Evolutionary conservation across 1,284 basidiomycete species (phyloP).

Genomic region (Ceraceosorus guamensis): DNA sequence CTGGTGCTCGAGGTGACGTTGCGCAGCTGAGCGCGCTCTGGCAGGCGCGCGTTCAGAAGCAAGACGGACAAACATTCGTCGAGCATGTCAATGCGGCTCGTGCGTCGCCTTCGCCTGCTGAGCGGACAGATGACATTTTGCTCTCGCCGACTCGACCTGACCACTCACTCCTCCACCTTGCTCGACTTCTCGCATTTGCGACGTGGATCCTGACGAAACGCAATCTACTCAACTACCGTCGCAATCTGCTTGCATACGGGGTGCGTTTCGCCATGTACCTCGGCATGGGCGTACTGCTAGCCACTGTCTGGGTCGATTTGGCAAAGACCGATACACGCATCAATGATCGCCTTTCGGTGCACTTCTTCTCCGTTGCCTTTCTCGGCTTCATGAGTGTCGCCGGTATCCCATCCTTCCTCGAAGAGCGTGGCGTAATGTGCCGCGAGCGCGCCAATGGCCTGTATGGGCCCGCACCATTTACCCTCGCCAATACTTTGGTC

Average conservation of each 20-base stretch:
- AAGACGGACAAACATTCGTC: not conserved
- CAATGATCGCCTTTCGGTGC: conserved; percentile 43
- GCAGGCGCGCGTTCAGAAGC: not conserved
- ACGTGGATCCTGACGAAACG: conserved; percentile 16
- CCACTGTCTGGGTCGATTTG: conserved; percentile 59
- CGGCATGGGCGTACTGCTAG: conserved; percentile 49
- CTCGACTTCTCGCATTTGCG: not conserved
- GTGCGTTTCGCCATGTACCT: conserved; percentile 59
- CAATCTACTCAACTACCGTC: conserved; percentile 30
- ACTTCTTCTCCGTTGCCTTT: conserved; percentile 54
- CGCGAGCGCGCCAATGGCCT: conserved; percentile 49
- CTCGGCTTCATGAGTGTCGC: conserved; percentile 55
- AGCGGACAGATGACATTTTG: not conserved
- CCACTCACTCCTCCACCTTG: not conserved
- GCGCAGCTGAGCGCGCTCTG: not conserved
- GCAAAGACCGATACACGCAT: conserved; percentile 48
- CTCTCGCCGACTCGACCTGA: too few relatives aligned
- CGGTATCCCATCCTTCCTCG: conserved; percentile 49
- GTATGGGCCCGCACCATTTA: conserved; percentile 38
- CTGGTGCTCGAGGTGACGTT: not conserved
- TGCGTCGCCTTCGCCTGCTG: not conserved
- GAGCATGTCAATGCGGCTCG: too few relatives aligned
- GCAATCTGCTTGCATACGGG: conserved; percentile 60
- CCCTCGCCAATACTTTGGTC: conserved; percentile 43
- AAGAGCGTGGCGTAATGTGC: conserved; percentile 50